Evolutionary conservation across 768 basidiomycete species (phyloP).

Genomic region (Russula dissimulans): DNA sequence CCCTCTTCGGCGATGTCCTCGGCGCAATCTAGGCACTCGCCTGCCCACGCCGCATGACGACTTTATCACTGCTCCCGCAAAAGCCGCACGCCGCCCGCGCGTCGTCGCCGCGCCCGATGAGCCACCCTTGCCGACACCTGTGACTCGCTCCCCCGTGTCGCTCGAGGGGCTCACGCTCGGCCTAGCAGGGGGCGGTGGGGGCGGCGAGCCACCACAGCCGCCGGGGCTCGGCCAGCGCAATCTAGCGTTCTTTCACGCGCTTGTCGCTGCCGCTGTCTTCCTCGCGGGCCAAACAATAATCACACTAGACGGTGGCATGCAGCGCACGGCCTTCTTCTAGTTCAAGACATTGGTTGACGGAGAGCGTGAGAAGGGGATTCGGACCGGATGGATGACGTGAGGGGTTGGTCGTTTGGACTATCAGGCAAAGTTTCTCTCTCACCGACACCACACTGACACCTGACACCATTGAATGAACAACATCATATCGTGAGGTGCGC

Average conservation of each 20-base stretch:
- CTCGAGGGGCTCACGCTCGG: conserved; percentile 63
- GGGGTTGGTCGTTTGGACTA: too few species aligned
- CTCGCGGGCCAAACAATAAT: too few species aligned
- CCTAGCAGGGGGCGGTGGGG: not conserved
- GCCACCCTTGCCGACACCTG: conserved; percentile 37
- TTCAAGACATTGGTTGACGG: too few species aligned
- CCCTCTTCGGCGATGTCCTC: conserved; percentile 82
- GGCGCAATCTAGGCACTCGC: conserved; percentile 72
- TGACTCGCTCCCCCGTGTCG: conserved; percentile 48
- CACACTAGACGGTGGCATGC: too few species aligned
- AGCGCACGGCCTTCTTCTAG: too few species aligned
- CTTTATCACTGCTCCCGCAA: conserved; percentile 80
- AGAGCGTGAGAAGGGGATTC: too few species aligned
- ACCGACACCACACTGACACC: too few species aligned
- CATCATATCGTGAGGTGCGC: too few species aligned
- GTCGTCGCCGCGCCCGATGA: conserved; percentile 81
- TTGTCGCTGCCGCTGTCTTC: conserved; percentile 68
- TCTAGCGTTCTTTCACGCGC: conserved; percentile 79
- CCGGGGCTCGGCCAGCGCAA: conserved; percentile 85
- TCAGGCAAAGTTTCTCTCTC: too few species aligned
- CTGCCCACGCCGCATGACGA: conserved; percentile 88
- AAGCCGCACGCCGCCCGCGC: conserved; percentile 82
- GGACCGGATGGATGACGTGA: too few species aligned
- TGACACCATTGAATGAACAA: too few species aligned
- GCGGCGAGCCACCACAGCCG: conserved; percentile 35